Evolutionary conservation across 2,329 filamentous ascomycete species (phyloP), one percentile per base, ranked within the genome.

Genomic region (Macrophomina pseudophaseolina): DNA sequence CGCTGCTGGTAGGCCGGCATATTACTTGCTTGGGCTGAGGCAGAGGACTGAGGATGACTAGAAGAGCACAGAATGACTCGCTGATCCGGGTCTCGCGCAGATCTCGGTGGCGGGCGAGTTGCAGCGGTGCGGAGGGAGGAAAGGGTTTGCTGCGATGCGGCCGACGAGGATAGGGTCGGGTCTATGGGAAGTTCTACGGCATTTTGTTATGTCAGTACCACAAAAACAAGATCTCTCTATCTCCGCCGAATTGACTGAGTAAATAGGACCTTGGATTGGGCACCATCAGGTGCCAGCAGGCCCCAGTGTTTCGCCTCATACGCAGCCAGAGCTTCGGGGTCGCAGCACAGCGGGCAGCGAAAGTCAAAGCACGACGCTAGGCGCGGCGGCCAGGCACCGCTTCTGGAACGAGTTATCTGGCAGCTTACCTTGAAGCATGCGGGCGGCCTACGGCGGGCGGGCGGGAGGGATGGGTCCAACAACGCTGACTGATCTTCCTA

Each of bases 1-100:
- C 65, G 65, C 18, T 62, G 65, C n/a, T 66, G 65, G 58, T 66
- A 66, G 12, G 65, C 58, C 46, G 65, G 65, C 65, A 66, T 66
- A 42, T 53, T 46, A 42, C 33, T 32, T 48, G 32, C 40, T 53
- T 62, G 65, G 44, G n/a, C 44, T 8, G 35, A 38, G 35, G 35
- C 35, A 38, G 35, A 38, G 42, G 51, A 33, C 16, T n/a, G 38
- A 32, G 33, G 60, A 56, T 65, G 44, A 32, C 44, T 59, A 23
- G 51, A 63, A 6, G 48, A 53, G 11, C 48, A 42, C 32, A 52
- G 44, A 63, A 63, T 59, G 64, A 59, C 52, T 59, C 53, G 59
- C 23, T 63, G 64, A 42, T 32, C 53, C 4, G 51, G n/a, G 12
- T 11, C n/a, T 32, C 35, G 5, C 14, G 64, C 52, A 42, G 64